phyloP scores from a whole-genome alignment of 192 early-diverging fungal genomes.

The Entomortierella beljakovae region DNA sequence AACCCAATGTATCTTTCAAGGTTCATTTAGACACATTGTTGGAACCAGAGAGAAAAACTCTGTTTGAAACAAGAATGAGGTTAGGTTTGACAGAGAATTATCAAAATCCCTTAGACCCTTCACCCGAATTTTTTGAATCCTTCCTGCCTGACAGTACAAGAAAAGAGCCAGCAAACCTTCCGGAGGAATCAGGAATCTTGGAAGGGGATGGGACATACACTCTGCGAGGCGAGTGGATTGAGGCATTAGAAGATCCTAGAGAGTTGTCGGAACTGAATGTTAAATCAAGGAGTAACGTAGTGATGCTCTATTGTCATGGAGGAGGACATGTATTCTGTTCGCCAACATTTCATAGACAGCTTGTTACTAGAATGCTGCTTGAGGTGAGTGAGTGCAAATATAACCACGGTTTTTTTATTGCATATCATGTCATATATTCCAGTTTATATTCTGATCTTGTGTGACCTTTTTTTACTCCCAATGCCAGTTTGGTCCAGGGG shows the following conservation, averaged over 20 bases:
- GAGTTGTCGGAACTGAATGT: constrained; percentile 5
- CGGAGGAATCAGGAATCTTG: constrained; percentile 39
- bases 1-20: constrained; percentile 21
- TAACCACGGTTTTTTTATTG: background rate
- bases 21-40: constrained; percentile 37
- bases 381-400: constrained; percentile 25
- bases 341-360: constrained; percentile 52
- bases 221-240: constrained; percentile 61
- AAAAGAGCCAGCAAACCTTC: constrained; percentile 20
- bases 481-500: constrained; percentile 37
- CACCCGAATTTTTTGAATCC: constrained; percentile 23
- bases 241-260: constrained; percentile 28
- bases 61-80: constrained; percentile 9
- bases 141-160: constrained; percentile 19
- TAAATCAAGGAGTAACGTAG: constrained; percentile 54
- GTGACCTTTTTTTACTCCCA: background rate
- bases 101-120: constrained; percentile 30
- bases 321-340: constrained; percentile 73
- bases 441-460: background rate
- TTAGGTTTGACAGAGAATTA: background rate
- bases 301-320: constrained; percentile 82
- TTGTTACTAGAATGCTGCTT: constrained; percentile 60
- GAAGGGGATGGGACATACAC: constrained; percentile 23
- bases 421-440: background rate
- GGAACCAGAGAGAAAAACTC: constrained; percentile 21